Base-by-base conservation (phyloP, 495 filamentous ascomycete species). In the Hypoxylon rickii region DNA sequence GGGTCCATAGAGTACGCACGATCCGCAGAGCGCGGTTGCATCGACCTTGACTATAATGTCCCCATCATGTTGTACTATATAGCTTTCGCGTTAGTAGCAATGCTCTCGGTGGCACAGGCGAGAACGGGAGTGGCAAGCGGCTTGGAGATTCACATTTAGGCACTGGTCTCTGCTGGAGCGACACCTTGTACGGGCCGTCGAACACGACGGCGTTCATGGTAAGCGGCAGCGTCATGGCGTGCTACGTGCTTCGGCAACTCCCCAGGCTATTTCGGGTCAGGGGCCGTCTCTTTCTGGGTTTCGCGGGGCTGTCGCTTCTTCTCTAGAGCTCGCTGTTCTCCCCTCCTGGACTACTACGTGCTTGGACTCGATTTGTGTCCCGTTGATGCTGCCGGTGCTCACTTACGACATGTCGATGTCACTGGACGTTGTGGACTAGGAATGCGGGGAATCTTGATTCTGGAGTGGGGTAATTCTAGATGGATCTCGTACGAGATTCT, bases 1-100 rank as follows among this genome's bases (percentile, higher is more conserved):
- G 19, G 46, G 26, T 29, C 16, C 46, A 40, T 33, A 36, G 34
- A n/a, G 43, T n/a, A 78, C 83, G 68, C 73, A 92, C 91, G 89
- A 92, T 61, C 93, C 93, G 71, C 93, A 97, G 33, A 97, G 81
- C 18, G 90, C 93, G 12, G 92, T 90, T 64, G 89, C 87, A 44
- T 80, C 79, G 40, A 96, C 90, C 71, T 92, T 93, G 55, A 96
- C 84, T 47, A 97, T 83, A 47, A 91, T 80, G 73, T 97, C 93
- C 45, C 78, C 83, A 10, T 83, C 74, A 21, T 90, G 79, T 58
- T 87, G 75, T 47, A 97, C 83, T 65, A 73, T 82, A 39, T 65
- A 34, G 3, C 7, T 5, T 31, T 24, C 41, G 39, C 34, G 39
- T 64, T 55, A 57, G 55, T 40, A 18, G 22, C 24, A 19, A 16